These are phyloP conservation scores for Exophiala mesophila DNA, from an alignment of 2,329 filamentous ascomycete species.

Conservation along the genomic window DNA sequence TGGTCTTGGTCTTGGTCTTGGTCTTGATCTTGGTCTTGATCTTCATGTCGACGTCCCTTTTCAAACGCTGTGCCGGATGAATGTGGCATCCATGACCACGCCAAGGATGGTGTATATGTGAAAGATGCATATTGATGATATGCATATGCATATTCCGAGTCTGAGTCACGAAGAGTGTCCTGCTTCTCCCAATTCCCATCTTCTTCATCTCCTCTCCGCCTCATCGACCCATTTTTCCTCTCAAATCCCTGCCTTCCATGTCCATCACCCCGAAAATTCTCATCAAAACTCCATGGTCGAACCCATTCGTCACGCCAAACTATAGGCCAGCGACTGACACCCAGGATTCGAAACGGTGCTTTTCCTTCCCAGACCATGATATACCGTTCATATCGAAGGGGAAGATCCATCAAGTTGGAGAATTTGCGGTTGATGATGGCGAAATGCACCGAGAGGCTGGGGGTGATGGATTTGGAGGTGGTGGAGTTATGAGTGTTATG, in stretches of 20 bases:
- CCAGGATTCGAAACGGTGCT: conserved; percentile 35
- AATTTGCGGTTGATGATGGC: conserved; percentile 36
- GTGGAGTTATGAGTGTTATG: no score
- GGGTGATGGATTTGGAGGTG: no score
- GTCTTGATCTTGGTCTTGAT: conserved; percentile 12
- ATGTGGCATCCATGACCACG: conserved; percentile 32
- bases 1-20: conserved; percentile 11
- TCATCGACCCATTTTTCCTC: neutral
- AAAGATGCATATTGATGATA: conserved; percentile 30
- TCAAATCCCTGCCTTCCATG: conserved; percentile 10
- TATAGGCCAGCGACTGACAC: conserved; percentile 32
- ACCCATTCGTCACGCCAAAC: conserved; percentile 36
- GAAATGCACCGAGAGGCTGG: conserved; percentile 35
- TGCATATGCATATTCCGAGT: no score
- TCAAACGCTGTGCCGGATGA: conserved; percentile 3
- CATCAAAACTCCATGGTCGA: conserved; percentile 31
- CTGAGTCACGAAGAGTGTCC: no score
- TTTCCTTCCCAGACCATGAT: conserved; percentile 35
- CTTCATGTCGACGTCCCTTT: no score
- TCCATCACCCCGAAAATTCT: conserved; percentile 33
- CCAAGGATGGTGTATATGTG: conserved; percentile 38
- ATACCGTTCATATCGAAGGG: conserved; percentile 37
- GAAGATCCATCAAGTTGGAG: conserved; percentile 32
- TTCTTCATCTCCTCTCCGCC: conserved; percentile 7
- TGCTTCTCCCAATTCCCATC: conserved; percentile 2